These are phyloP conservation scores for Ceratocystis eucalypticola DNA, from an alignment of 2,329 filamentous ascomycete species.

Conservation along the genomic window DNA sequence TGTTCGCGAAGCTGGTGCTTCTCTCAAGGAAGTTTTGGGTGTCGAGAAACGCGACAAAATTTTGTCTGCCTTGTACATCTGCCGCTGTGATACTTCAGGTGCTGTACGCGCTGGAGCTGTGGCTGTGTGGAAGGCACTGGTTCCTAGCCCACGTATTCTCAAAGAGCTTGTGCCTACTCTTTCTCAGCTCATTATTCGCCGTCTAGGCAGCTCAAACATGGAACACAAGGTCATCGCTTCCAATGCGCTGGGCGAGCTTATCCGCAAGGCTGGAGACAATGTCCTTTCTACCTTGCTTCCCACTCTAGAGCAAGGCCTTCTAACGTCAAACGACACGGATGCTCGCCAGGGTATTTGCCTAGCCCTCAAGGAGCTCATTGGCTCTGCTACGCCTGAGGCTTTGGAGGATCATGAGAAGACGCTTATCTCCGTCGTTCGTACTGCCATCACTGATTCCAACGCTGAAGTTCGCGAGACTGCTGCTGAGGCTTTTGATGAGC, in stretches of 20 bases:
- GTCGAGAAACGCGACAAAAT: constrained; percentile 96
- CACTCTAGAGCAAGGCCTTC: constrained; percentile 80
- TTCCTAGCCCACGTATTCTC: constrained; percentile 78
- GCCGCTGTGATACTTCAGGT: constrained; percentile 88
- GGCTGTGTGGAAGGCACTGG: constrained; percentile 90
- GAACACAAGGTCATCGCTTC: constrained; percentile 98
- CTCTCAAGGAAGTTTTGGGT: constrained; percentile 85
- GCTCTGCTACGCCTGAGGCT: constrained; percentile 73
- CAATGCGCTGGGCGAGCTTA: constrained; percentile 90
- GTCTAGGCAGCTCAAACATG: constrained; percentile 89
- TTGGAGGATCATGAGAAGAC: constrained; percentile 92
- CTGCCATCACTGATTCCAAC: constrained; percentile 80
- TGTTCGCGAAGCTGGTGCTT: constrained; percentile 75
- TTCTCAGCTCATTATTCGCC: constrained; percentile 84
- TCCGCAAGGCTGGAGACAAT: constrained; percentile 89
- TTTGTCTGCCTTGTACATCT: constrained; percentile 92
- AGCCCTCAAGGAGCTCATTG: constrained; percentile 83
- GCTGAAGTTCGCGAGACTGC: constrained; percentile 86
- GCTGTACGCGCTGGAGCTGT: constrained; percentile 82
- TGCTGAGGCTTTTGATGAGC: constrained; percentile 88
- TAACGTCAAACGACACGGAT: constrained; percentile 78
- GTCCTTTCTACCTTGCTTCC: constrained; percentile 79
- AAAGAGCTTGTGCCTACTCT: constrained; percentile 93
- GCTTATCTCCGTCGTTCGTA: constrained; percentile 84
- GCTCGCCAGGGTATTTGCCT: constrained; percentile 96